Conservation (phyloP, 306 rosid genomes). For the Arachis hypogaea region DNA sequence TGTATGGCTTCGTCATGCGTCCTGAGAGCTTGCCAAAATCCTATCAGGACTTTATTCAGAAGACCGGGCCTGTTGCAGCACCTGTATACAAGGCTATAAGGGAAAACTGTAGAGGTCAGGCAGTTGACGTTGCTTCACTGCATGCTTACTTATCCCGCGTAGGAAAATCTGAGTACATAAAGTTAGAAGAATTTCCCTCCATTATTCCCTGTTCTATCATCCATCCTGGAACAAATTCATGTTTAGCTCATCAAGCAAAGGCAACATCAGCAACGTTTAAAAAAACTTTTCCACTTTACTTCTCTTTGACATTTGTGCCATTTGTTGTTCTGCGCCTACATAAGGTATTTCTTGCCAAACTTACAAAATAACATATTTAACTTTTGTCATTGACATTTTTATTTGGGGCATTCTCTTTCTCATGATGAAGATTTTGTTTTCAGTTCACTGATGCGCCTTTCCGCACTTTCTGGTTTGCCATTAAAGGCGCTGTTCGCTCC, state of each 20-base stretch:
- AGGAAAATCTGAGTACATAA: conserved; percentile 54
- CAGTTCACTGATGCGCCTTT: conserved; percentile 86
- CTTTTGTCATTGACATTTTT: conserved; percentile 15
- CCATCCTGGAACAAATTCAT: conserved; percentile 82
- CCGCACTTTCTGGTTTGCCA: conserved; percentile 78
- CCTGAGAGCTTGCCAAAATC: conserved; percentile 96
- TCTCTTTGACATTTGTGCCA: conserved; percentile 96
- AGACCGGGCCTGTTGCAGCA: conserved; percentile 92
- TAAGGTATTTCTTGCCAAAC: conserved; percentile 61
- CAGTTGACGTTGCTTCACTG: conserved; percentile 72
- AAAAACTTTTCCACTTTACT: conserved; percentile 94
- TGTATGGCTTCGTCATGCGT: conserved; percentile 98
- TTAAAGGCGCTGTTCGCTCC: conserved; percentile 81
- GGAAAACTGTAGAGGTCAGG: conserved; percentile 82
- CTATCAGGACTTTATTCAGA: conserved; percentile 90
- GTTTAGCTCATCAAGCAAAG: conserved; percentile 70
- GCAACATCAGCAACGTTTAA: conserved; percentile 88
- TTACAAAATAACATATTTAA: neutral
- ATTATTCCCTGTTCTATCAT: conserved; percentile 81
- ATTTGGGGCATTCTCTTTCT: conserved; percentile 31
- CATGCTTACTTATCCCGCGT: conserved; percentile 65
- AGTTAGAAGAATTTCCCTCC: conserved; percentile 88
- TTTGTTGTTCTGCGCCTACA: conserved; percentile 89
- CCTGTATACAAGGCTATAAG: conserved; percentile 95
- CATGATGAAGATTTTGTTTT: conserved; percentile 34